Base-by-base conservation (phyloP, 768 basidiomycete genomes). In the Goffeauzyma gilvescens region DNA sequence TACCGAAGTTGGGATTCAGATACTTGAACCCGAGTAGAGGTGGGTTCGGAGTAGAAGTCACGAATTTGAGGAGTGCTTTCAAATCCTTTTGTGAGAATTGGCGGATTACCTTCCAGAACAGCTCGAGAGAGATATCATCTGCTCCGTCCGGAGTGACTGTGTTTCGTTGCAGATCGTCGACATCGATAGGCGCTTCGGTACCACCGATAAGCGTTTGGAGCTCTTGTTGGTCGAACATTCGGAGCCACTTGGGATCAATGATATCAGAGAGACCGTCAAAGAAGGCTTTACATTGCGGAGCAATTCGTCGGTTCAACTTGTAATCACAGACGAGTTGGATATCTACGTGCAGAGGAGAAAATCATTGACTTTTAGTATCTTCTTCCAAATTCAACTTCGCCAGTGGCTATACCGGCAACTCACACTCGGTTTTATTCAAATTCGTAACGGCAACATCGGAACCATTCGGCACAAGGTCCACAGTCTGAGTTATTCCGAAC, bases 191-290 rank as follows among this genome's bases (percentile, higher is more conserved):
- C 0, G 81, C 69, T 46, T 89, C 80, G 24, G 81, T 80, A 6
- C 84, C 86, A 0, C 89, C 89, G 5, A 98, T 70, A 1, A 96
- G 68, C 36, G 90, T 79, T 58, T 87, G 86, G 3, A 95, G 69
- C 62, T 96, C 93, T 58, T 84, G 81, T 51, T 90, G 89, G 61
- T 95, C 90, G 66, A 96, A 98, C 83, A 96, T 89, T 33, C 85
- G 82, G 48, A 54, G 47, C 57, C 53, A 52, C 54, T 82, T 81
- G 0, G 75, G 75, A 48, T 90, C 80, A 55, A 96, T 81, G 66
- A 96, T 81, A 50, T 89, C 84, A 13, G 79, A 79, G 32, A 98
- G 66, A 1, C 93, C 93, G 42, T 84, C 77, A 50, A 95, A 93
- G 68, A 98, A 68, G 1, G 69, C 68, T 27, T 59, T 50, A 34